Evolutionary conservation across 1,139 yeast species (phyloP).

Genomic region (Kodamaea sp.): DNA sequence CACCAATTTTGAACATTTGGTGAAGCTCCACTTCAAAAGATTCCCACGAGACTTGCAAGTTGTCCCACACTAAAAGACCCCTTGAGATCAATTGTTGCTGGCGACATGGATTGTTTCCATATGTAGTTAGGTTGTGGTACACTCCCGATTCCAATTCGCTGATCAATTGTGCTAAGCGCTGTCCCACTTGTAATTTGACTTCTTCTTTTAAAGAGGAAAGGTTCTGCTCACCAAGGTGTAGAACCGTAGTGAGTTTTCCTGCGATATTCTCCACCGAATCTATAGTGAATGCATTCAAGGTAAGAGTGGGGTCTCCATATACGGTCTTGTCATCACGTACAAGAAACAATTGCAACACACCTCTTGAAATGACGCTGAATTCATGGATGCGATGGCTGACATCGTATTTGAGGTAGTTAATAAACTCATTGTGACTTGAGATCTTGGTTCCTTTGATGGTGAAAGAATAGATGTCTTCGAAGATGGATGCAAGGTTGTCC

Average conservation of each 20-base stretch:
- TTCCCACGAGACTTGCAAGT: constrained; percentile 71
- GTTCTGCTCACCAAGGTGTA: constrained; percentile 7
- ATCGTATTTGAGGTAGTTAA: constrained; percentile 35
- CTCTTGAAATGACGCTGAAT: constrained; percentile 58
- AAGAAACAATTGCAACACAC: constrained; percentile 59
- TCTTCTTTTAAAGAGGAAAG: constrained; percentile 10
- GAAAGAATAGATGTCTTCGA: constrained; percentile 31
- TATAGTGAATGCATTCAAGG: constrained; percentile 18
- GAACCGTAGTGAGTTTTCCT: constrained; percentile 23
- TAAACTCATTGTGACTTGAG: constrained; percentile 34
- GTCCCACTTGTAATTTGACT: constrained; percentile 5
- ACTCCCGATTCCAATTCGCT: constrained; percentile 46
- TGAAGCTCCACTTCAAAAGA: constrained; percentile 46
- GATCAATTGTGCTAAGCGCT: constrained; percentile 18
- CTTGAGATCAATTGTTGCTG: constrained; percentile 71
- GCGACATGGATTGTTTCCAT: constrained; percentile 77
- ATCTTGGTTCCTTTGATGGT: constrained; percentile 24
- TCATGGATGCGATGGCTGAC: constrained; percentile 28
- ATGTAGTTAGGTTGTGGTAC: constrained; percentile 56
- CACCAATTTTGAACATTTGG: constrained; percentile 35
- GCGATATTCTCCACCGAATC: constrained; percentile 27
- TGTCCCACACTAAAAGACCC: constrained; percentile 69
- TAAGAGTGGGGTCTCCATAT: constrained; percentile 28
- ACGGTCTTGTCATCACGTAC: constrained; percentile 62
- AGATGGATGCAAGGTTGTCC: constrained; percentile 34